Conservation (phyloP, 371 early-diverging fungal species). For the Mucor lusitanicus region DNA sequence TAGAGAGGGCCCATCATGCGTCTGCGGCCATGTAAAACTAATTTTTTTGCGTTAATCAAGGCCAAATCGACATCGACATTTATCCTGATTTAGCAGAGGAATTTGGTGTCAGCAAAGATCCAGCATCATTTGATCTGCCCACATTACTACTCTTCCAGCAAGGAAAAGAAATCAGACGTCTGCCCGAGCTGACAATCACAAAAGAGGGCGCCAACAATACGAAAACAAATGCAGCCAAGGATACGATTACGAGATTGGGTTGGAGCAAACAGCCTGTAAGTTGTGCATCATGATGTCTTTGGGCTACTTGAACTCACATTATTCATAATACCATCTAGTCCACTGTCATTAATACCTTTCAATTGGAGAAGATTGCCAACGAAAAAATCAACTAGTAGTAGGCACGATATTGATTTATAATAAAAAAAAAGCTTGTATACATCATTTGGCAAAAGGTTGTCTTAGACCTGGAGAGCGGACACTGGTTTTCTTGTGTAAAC, state of each 20-base stretch:
- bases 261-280: conserved; percentile 54
- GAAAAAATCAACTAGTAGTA: conserved; percentile 23
- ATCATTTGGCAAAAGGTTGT: neutral
- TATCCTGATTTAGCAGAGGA: conserved; percentile 45
- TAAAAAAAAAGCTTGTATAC: neutral
- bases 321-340: conserved; percentile 20
- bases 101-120: conserved; percentile 48
- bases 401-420: neutral
- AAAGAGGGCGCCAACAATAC: conserved; percentile 22
- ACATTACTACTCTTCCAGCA: conserved; percentile 47
- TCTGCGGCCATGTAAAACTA: neutral
- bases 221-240: conserved; percentile 37
- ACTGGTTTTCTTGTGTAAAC: neutral
- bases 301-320: neutral
- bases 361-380: conserved; percentile 33
- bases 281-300: neutral
- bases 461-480: neutral
- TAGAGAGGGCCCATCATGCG: neutral
- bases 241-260: conserved; percentile 51
- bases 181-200: conserved; percentile 42
- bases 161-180: conserved; percentile 40
- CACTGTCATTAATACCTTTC: conserved; percentile 43
- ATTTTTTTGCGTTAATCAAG: conserved; percentile 16
- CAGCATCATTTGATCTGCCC: conserved; percentile 54
- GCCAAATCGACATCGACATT: conserved; percentile 48